Conservation (phyloP, 1,284 basidiomycete genomes). For the Kwoniella shivajii region DNA sequence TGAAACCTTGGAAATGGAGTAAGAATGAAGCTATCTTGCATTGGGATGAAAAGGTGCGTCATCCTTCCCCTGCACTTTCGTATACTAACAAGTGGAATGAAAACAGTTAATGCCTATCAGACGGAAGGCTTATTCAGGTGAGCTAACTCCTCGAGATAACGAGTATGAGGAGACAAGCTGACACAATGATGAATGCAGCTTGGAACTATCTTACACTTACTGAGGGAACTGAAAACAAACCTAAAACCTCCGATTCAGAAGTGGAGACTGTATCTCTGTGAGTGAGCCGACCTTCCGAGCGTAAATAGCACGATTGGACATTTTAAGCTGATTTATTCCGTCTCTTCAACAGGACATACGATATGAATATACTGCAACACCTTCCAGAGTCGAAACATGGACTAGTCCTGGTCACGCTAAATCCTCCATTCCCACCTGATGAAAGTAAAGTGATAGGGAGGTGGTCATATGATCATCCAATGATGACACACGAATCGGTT, state of each 20-base stretch:
- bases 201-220: slow-evolving; percentile 74
- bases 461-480: slow-evolving; percentile 71
- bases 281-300: slow-evolving; percentile 48
- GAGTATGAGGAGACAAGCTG: slow-evolving; percentile 1
- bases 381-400: slow-evolving; percentile 64
- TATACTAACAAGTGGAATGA: background rate
- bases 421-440: slow-evolving; percentile 68
- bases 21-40: slow-evolving; percentile 72
- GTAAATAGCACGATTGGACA: too few relatives aligned
- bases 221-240: slow-evolving; percentile 49
- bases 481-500: slow-evolving; percentile 59
- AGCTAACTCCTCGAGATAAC: too few relatives aligned
- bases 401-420: slow-evolving; percentile 74
- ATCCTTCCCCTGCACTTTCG: slow-evolving; percentile 17
- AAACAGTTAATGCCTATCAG: slow-evolving; percentile 67
- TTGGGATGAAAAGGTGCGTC: slow-evolving; percentile 62
- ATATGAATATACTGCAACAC: slow-evolving; percentile 79
- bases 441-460: slow-evolving; percentile 59
- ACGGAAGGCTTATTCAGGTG: slow-evolving; percentile 65
- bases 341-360: slow-evolving; percentile 57
- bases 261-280: slow-evolving; percentile 67
- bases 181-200: slow-evolving; percentile 18
- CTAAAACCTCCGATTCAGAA: slow-evolving; percentile 56
- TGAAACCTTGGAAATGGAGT: slow-evolving; percentile 68
- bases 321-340: background rate